A percentile compares a stretch with the other conserved stretches of the same genome.
Evolutionary conservation across 2,329 filamentous ascomycete species (phyloP).

Genomic region (Fusarium sp.): DNA sequence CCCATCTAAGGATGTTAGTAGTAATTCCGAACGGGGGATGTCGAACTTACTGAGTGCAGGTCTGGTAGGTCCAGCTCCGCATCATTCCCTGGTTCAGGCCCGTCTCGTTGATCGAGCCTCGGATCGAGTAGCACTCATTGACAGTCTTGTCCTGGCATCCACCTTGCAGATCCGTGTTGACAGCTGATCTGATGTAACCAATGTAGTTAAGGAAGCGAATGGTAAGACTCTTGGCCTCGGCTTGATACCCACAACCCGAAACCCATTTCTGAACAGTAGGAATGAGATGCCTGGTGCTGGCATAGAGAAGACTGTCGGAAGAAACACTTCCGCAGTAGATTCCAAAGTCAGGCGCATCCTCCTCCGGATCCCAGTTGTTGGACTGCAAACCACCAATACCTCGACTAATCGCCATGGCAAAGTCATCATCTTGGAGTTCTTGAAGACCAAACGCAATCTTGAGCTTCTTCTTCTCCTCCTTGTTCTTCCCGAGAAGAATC

Average conservation of each 20-base stretch:
- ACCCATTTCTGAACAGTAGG: conserved; percentile 52
- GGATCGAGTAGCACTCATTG: conserved; percentile 46
- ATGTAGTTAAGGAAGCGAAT: conserved; percentile 61
- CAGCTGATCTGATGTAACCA: conserved; percentile 51
- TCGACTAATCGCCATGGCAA: conserved; percentile 53
- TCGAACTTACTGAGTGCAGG: conserved; percentile 59
- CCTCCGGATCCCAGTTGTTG: conserved; percentile 62
- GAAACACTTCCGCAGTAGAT: conserved; percentile 59
- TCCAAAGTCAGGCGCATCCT: conserved; percentile 53
- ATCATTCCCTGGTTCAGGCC: conserved; percentile 32
- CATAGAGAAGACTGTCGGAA: conserved; percentile 52
- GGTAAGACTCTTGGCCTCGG: conserved; percentile 50
- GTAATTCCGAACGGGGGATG: not conserved
- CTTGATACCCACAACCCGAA: conserved; percentile 51
- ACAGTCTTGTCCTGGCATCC: conserved; percentile 41
- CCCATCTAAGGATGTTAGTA: conserved; percentile 65
- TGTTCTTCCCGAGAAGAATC: conserved; percentile 54
- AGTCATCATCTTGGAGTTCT: conserved; percentile 57
- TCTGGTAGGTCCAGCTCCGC: conserved; percentile 62
- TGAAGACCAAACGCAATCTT: conserved; percentile 57
- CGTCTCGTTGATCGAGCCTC: conserved; percentile 32
- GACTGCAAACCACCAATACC: conserved; percentile 57
- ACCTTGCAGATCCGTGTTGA: conserved; percentile 42
- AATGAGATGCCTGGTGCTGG: conserved; percentile 49
- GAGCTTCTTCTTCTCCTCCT: conserved; percentile 56